Conservation (phyloP, 2,329 filamentous ascomycete species). For the Paraphoma sp. region DNA sequence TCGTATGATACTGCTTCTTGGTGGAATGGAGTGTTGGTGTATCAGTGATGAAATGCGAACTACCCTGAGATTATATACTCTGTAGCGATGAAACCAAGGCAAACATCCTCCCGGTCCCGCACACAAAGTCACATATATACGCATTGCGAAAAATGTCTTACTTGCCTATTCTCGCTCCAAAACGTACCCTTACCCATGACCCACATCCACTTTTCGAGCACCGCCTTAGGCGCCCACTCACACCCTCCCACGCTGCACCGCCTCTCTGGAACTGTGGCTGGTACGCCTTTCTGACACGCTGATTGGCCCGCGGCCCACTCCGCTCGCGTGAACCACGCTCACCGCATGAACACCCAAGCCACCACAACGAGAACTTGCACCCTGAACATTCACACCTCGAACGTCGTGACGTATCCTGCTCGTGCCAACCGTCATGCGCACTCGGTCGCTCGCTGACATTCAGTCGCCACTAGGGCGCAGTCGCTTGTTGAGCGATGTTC, state of each 20-base stretch:
- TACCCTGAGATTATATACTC: neutral
- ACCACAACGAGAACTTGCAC: neutral
- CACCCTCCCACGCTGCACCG: constrained; percentile 1
- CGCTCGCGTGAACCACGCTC: constrained; percentile 4
- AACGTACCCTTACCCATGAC: neutral
- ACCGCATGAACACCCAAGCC: constrained; percentile 9
- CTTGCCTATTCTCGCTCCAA: neutral
- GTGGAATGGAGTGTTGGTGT: neutral
- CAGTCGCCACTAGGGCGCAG: constrained; percentile 5
- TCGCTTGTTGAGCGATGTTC: neutral
- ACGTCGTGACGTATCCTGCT: constrained; percentile 3
- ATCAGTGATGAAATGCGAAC: neutral
- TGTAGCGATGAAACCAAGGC: neutral
- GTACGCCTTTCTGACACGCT: neutral
- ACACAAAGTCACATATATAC: neutral
- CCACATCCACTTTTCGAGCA: too few species aligned
- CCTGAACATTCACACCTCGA: neutral
- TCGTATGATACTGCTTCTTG: neutral
- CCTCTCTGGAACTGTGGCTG: constrained; percentile 14
- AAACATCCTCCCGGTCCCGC: neutral
- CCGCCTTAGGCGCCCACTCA: too few species aligned
- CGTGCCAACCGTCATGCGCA: constrained; percentile 3
- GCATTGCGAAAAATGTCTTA: neutral
- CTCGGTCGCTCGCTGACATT: neutral
- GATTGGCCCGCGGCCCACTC: constrained; percentile 6